Percentiles rank a stretch among this genome's conserved stretches.
These are phyloP conservation scores for Candolleomyces efflorescens DNA, from an alignment of 768 basidiomycete genomes.

Conservation along the genomic window DNA sequence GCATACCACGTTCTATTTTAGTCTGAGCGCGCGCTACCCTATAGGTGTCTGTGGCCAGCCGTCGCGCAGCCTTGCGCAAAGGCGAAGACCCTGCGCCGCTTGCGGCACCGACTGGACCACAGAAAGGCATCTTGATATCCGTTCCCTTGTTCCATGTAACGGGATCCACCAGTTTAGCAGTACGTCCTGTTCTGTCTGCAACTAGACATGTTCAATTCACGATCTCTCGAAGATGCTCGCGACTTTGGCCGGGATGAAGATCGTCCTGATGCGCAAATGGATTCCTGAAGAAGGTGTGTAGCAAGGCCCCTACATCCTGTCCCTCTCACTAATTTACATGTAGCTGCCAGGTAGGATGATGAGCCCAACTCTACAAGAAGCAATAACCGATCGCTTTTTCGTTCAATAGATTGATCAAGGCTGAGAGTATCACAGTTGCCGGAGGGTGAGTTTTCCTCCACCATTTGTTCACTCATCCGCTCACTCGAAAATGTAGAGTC, in stretches of 20 bases:
- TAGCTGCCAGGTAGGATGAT: slow-evolving; percentile 28
- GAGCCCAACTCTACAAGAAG: not conserved
- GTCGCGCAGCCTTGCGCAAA: slow-evolving; percentile 33
- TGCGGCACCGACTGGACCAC: slow-evolving; percentile 26
- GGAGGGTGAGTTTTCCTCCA: slow-evolving; percentile 33
- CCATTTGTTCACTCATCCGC: not conserved
- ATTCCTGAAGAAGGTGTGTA: slow-evolving; percentile 37
- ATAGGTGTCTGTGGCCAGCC: slow-evolving; percentile 29
- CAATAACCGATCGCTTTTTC: not conserved
- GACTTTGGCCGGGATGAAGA: slow-evolving; percentile 39
- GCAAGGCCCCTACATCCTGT: not conserved
- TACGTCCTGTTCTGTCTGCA: slow-evolving; percentile 4
- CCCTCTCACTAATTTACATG: not conserved
- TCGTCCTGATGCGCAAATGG: slow-evolving; percentile 51
- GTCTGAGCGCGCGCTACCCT: not conserved
- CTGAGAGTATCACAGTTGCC: slow-evolving; percentile 39
- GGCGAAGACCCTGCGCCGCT: slow-evolving; percentile 31
- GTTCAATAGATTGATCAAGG: slow-evolving; percentile 39
- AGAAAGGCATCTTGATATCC: slow-evolving; percentile 41
- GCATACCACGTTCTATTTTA: not conserved
- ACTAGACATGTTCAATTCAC: not conserved
- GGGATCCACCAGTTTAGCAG: slow-evolving; percentile 28
- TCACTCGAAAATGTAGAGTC: no score
- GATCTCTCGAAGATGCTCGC: slow-evolving; percentile 30
- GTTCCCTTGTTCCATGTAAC: slow-evolving; percentile 62